Base-by-base conservation (phyloP, 805 yeast species). In the Lachancea mirantina region DNA sequence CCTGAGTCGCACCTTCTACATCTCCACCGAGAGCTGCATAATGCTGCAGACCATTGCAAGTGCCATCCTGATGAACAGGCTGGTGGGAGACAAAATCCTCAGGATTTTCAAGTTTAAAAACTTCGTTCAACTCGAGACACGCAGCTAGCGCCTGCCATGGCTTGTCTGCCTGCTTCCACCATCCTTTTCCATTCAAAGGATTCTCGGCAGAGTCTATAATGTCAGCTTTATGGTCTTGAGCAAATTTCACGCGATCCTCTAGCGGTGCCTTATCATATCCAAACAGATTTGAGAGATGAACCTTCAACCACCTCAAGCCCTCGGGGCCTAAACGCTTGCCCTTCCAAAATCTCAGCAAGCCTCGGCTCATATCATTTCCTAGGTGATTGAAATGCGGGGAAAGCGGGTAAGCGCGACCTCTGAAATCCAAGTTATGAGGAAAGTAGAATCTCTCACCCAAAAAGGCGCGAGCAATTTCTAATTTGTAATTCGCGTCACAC, bases 381-480 rank as follows among this genome's bases (percentile, higher is more conserved):
- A 82, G 64, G 55, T 82, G 92, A 50, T 82, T 82, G 50, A 82
- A 78, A 56, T 80, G 82, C 15, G 89, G 87, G 2, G 87, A 74
- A 25, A 82, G 57, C 15, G 94, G 94, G 49, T 82, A 82, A 2
- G 89, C 85, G 57, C 94, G 72, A 6, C 94, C 94, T 60, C 94
- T 71, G 49, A 82, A 82, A 56, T 82, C 94, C 36, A 82, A 61
- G 41, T 80, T 80, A 51, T 83, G 89, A 6, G 94, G 92, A 63
- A 82, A 82, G 50, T 70, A 81, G 46, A 82, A 71, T 45, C 70
- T 69, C 54, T 82, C 92, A 15, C 94, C 94, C 16, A 81, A 60
- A 58, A 80, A 85, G 0, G 95, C 96, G 43, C 97, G 71, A 1
- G 98, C 97, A 52, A 92, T 85, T 57, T 92, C 98, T 32, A 92